Evolutionary conservation across 805 yeast genomes (phyloP), one percentile per base, ranked within the genome.

Genomic region (Lachancea waltii): DNA sequence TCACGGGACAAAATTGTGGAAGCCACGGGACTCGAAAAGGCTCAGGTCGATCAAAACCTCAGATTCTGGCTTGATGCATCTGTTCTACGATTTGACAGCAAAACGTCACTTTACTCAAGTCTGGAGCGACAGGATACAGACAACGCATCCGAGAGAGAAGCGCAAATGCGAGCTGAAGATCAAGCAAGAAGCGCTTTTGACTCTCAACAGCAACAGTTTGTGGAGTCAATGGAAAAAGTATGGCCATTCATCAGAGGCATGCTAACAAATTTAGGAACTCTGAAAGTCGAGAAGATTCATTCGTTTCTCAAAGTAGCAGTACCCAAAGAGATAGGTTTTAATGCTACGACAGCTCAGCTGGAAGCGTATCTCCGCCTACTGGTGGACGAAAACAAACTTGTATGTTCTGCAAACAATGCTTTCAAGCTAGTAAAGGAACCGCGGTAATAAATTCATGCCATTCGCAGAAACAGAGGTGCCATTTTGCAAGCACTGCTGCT

Each of bases 51-150:
- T 3, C 57, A 57, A 2, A 63, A 70, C 0, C 47, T 79, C 5
- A 43, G 59, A 4, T 85, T 70, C 51, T 89, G 97, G 97, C 70
- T 73, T 2, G 64, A 69, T 15, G 58, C 26, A 7, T 4, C 26
- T 4, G 13, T 23, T 23, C 4, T 23, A 13, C 26, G 26, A 3
- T 23, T 11, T 7, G 13, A 7, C 7, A 23, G 13, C 7, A 13
- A 23, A 23, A 23, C 26, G 7, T 23, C 26, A 13, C 26, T 11
- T 5, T 23, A 23, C 7, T 23, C 26, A 7, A 7, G 10, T 7
- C 13, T 11, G 13, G 26, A 23, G 26, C 4, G 7, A 23, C 26
- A 23, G 13, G 13, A 23, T 7, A 5, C 13, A 4, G 7, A 4
- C 13, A 13, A 4, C 5, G 13, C 10, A 7, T 13, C 10, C 13